A percentile compares a stretch with the other conserved stretches of the same genome.
Evolutionary conservation across 169 alveolate genomes (phyloP).

Genomic region (Cryptosporidium canis): DNA sequence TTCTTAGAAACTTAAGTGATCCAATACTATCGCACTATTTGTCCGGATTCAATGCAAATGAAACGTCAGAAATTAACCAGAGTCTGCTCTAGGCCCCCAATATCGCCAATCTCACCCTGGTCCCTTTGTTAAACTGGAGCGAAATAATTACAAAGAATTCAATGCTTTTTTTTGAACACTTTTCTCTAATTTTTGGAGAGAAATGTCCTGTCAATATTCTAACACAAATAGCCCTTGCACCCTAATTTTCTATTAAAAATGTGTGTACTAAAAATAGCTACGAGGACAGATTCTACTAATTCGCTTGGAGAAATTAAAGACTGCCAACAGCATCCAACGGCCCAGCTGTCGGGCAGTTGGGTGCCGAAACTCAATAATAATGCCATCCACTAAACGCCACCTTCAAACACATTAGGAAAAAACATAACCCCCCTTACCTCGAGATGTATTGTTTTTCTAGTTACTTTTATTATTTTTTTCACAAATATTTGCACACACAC

Average conservation of each 20-base stretch:
- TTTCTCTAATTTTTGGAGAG: not conserved
- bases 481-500: not conserved
- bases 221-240: not conserved
- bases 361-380: no score
- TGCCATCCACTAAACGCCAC: no score
- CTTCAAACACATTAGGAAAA: no score
- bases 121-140: not conserved
- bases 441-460: not conserved
- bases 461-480: not conserved
- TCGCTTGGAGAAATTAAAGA: not conserved
- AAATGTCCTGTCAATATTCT: not conserved
- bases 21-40: not conserved
- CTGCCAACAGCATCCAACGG: no score
- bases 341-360: no score
- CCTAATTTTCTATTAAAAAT: slow-evolving; percentile 2
- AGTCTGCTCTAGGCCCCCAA: not conserved
- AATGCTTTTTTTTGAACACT: not conserved
- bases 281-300: not conserved
- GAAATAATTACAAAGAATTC: no score
- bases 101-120: not conserved
- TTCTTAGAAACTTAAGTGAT: not conserved
- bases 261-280: not conserved
- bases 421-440: not conserved
- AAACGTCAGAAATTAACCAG: not conserved
- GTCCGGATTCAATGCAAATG: not conserved